phyloP scores from a whole-genome alignment of 805 yeast genomes.

The Tanozyma kutaoensis region DNA sequence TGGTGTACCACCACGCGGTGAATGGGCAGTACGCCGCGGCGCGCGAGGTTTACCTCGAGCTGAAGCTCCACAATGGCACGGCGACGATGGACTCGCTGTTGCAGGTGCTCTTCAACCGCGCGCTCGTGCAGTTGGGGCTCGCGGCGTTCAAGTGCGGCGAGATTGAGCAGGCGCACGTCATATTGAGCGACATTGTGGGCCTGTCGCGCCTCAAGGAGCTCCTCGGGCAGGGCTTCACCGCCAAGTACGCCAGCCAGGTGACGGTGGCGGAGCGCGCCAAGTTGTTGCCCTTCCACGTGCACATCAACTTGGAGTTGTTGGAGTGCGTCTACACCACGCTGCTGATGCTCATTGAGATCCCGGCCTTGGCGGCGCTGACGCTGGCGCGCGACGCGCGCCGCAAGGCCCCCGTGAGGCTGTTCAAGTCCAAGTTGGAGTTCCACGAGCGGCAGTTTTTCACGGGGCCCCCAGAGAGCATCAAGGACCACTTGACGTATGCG shows the following conservation, averaged over 20 bases:
- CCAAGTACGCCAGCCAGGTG: constrained; percentile 49
- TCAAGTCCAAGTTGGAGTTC: constrained; percentile 82
- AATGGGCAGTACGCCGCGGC: constrained; percentile 76
- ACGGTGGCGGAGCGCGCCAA: constrained; percentile 59
- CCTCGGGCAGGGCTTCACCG: constrained; percentile 75
- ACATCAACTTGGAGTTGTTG: constrained; percentile 86
- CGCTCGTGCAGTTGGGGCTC: constrained; percentile 89
- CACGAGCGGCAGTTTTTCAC: constrained; percentile 90
- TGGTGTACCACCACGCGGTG: constrained; percentile 84
- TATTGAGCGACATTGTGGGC: constrained; percentile 76
- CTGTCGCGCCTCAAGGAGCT: constrained; percentile 82
- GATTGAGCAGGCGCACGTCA: constrained; percentile 75
- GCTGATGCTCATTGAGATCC: constrained; percentile 83
- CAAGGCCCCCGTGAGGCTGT: constrained; percentile 57
- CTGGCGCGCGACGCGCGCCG: constrained; percentile 49
- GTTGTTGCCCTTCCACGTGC: constrained; percentile 95
- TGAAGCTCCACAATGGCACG: constrained; percentile 74
- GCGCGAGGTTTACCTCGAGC: constrained; percentile 74
- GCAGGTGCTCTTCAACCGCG: constrained; percentile 90
- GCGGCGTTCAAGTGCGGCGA: constrained; percentile 89
- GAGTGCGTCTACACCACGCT: constrained; percentile 90
- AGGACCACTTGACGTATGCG: constrained; percentile 87
- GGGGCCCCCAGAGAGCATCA: constrained; percentile 95
- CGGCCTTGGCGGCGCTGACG: constrained; percentile 66
- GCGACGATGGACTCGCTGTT: constrained; percentile 74